Evolutionary conservation across 345 rosid species (phyloP), one percentile per base, ranked within the genome.

Genomic region (Corchorus capsularis): DNA sequence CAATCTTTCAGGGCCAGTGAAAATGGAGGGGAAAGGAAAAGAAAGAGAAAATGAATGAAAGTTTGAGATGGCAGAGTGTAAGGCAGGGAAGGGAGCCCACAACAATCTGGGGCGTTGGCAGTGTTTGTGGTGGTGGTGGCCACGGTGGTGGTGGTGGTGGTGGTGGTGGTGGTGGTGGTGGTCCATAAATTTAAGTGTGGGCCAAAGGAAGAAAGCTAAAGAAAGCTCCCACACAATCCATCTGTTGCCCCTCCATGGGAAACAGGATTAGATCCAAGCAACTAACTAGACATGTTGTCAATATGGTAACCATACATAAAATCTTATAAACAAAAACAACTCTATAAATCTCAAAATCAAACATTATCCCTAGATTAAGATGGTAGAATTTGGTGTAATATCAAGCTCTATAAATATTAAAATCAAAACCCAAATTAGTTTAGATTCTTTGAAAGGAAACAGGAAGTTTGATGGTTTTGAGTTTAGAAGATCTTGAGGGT

Each of bases 171-270:
- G 27, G 63, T 12, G 63, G 22, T 59, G 32, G 27, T 56, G 61
- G 61, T 56, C 61, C 61, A 19, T 20, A 39, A 39, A 3, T 39
- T 8, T 1, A 9, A n/a, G 60, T 55, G 59, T 54, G 70, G 37
- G 54, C 37, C 71, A 45, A 66, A 4, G 5, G 2, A 5, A 20
- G 54, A 66, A 66, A 47, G 55, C 43, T 20, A 66, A 20, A 12
- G 71, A 50, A 66, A 66, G 8, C 71, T 45, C 46, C 61, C 74
- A 41, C 27, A 19, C 16, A 71, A 50, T 54, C 15, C 61, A 46
- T 54, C 3, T 34, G 63, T 47, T 71, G 74, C 74, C 61, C 63
- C 71, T 66, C 54, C 15, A 3, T 9, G 34, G 61, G 62, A 71
- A 71, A 71, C 63, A 56, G 27, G 49, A 19, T 15, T 8, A 17